Evolutionary conservation across 805 yeast species (phyloP), one percentile per base, ranked within the genome.

Genomic region (Isabelozyma gotoi): DNA sequence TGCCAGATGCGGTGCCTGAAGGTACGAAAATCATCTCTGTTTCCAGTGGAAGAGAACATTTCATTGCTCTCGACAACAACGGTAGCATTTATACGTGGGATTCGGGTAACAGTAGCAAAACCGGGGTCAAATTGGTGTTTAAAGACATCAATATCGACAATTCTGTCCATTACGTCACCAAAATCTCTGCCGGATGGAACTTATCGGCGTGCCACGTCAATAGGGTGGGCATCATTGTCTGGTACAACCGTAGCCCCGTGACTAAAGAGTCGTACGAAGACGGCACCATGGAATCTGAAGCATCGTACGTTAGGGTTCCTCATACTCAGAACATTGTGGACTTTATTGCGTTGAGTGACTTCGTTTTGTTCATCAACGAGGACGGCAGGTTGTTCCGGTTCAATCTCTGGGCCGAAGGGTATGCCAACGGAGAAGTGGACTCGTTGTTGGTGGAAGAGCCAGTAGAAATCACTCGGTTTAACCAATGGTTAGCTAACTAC

Each of bases 161-260:
- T 12, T 24, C 29, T 3, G 29, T 24, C n/a, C 3, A 19, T 4
- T 34, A 39, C 11, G 69, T 78, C 8, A 43, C 68, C 19, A 77
- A 74, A 48, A 73, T 81, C 7, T 69, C 72, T 10, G 83, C 88
- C 14, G 94, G 92, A 0, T 85, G 92, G 92, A 74, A 77, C 45
- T 59, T 74, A 12, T 76, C 79, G 40, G 77, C 79, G 34, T 78
- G 78, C 16, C 67, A 72, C 38, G 61, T 81, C 2, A 65, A 65
- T 15, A 63, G 64, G 5, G 63, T 74, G 38, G 89, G 91, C 0
- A 57, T 86, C 19, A 71, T 82, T 0, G 70, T 78, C 14, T 84
- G 91, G 91, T 69, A 66, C 35, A 39, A 56, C 1, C 52, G 80
- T 36, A 60, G 43, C 2, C 27, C 55, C 12, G 36, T 55, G 3